Evolutionary conservation across 2,329 filamentous ascomycete genomes (phyloP).

Genomic region (Colletotrichum sp.): DNA sequence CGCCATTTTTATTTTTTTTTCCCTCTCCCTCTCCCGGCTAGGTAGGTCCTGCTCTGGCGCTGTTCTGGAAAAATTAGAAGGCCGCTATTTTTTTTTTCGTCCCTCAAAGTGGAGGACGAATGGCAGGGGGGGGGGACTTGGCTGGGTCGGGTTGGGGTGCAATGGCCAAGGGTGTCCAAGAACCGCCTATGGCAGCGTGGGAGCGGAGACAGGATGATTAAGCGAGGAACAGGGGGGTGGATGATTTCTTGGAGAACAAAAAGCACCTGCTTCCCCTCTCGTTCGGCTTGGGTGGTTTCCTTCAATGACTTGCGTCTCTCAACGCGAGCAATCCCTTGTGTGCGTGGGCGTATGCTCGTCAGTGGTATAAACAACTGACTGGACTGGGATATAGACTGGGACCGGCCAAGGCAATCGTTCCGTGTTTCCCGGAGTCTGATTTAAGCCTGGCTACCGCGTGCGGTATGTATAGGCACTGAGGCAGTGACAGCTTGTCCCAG

Average conservation of each 20-base stretch:
- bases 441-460: neutral
- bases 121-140: slow-evolving; percentile 7
- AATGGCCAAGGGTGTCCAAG: neutral
- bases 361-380: neutral
- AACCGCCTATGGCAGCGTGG: neutral
- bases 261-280: neutral
- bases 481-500: neutral
- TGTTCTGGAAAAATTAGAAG: slow-evolving; percentile 15
- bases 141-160: neutral
- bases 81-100: slow-evolving; percentile 6
- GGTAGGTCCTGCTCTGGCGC: neutral
- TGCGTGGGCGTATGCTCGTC: neutral
- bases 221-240: slow-evolving; percentile 10
- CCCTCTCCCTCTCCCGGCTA: neutral
- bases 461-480: neutral
- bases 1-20: slow-evolving; percentile 41
- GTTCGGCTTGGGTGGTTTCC: neutral
- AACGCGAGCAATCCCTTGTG: neutral
- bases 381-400: neutral
- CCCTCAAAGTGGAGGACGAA: neutral
- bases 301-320: neutral
- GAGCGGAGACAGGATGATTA: slow-evolving; percentile 14
- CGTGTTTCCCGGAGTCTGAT: neutral
- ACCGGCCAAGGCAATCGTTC: neutral
- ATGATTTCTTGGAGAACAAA: slow-evolving; percentile 1